These are phyloP conservation scores for Fusarium sp. DNA, from an alignment of 2,329 filamentous ascomycete genomes.

Conservation along the genomic window DNA sequence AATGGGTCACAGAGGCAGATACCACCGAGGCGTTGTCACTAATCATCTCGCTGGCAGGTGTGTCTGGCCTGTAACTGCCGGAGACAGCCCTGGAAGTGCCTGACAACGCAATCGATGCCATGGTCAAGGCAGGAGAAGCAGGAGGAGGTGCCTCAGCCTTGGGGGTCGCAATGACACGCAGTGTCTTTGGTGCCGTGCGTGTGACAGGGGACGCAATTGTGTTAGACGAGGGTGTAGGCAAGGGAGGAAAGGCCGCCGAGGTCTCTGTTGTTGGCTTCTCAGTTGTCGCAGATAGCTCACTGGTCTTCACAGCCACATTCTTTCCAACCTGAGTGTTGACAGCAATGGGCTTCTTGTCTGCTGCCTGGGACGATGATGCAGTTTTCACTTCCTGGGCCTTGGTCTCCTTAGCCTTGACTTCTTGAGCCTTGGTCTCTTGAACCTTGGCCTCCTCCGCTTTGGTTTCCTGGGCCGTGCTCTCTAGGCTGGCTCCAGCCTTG, in stretches of 20 bases:
- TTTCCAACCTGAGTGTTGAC: conserved; percentile 62
- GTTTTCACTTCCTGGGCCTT: conserved; percentile 27
- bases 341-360: conserved; percentile 48
- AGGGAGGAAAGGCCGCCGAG: conserved; percentile 58
- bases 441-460: conserved; percentile 23
- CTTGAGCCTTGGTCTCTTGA: conserved; percentile 32
- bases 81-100: conserved; percentile 45
- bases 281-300: conserved; percentile 40
- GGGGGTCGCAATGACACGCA: conserved; percentile 74
- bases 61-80: conserved; percentile 67
- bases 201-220: conserved; percentile 59
- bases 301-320: conserved; percentile 41
- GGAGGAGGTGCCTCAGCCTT: conserved; percentile 65
- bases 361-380: conserved; percentile 1
- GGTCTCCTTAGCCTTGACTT: conserved; percentile 19
- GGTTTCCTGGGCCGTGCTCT: conserved; percentile 18
- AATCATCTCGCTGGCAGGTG: conserved; percentile 76
- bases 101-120: conserved; percentile 45
- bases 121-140: conserved; percentile 44
- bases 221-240: conserved; percentile 58
- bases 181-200: conserved; percentile 67
- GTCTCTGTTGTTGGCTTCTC: conserved; percentile 47
- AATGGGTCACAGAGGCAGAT: conserved; percentile 73
- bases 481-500: conserved; percentile 19
- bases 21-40: conserved; percentile 82